Conservation (phyloP, 2,329 filamentous ascomycete species). For the Pestalotiopsis sp. region DNA sequence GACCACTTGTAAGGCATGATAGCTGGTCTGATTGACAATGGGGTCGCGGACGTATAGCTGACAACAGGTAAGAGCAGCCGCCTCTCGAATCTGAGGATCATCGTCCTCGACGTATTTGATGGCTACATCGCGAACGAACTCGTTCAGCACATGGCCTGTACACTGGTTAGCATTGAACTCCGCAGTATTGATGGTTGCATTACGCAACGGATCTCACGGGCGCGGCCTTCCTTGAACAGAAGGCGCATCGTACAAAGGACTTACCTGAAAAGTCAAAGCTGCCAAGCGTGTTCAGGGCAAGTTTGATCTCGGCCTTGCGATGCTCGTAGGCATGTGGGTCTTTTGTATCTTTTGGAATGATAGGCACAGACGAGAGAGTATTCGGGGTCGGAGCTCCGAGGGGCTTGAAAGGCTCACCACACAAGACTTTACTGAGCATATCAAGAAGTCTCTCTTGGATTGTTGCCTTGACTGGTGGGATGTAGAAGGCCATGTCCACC, state of each 20-base stretch:
- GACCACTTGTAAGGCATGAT: slow-evolving; percentile 95
- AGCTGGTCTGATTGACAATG: slow-evolving; percentile 96
- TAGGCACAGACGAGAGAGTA: slow-evolving; percentile 77
- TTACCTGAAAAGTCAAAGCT: slow-evolving; percentile 88
- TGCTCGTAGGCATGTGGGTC: slow-evolving; percentile 81
- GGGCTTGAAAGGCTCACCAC: slow-evolving; percentile 88
- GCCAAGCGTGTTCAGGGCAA: slow-evolving; percentile 93
- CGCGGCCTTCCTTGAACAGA: neutral
- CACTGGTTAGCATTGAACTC: slow-evolving; percentile 14
- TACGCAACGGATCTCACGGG: neutral
- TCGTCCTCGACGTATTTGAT: slow-evolving; percentile 98
- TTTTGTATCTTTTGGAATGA: slow-evolving; percentile 85
- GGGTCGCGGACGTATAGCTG: slow-evolving; percentile 96
- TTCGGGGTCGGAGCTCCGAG: slow-evolving; percentile 86
- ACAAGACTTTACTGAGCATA: slow-evolving; percentile 92
- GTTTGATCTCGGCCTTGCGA: slow-evolving; percentile 83
- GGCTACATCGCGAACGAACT: slow-evolving; percentile 97
- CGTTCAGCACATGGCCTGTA: slow-evolving; percentile 83
- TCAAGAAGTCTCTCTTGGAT: slow-evolving; percentile 95
- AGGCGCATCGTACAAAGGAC: neutral
- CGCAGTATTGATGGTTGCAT: neutral
- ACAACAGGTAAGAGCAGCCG: slow-evolving; percentile 94
- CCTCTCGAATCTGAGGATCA: slow-evolving; percentile 89
- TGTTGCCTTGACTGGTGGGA: slow-evolving; percentile 87
- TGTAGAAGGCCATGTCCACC: slow-evolving; percentile 98